phyloP scores from a whole-genome alignment of 192 early-diverging fungal genomes.

The Polychytrium aggregatum region DNA sequence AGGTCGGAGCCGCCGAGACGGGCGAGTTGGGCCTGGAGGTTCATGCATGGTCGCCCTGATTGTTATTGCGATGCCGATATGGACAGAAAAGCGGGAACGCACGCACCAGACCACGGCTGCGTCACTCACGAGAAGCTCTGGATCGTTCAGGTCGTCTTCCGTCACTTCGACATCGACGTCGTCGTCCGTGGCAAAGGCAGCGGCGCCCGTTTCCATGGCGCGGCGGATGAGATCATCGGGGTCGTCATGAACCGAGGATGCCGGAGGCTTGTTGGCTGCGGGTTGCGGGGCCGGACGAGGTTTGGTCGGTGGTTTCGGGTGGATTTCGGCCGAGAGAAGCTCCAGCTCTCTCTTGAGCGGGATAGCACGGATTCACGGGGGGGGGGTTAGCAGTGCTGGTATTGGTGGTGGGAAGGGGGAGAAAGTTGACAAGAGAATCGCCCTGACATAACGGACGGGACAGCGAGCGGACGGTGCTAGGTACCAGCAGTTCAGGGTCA shows the following conservation, averaged over 20 bases:
- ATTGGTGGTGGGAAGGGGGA: background rate
- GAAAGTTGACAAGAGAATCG: background rate
- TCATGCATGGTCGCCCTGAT: background rate
- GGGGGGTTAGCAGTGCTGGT: background rate
- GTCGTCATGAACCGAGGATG: background rate
- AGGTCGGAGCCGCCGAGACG: background rate
- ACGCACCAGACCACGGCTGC: background rate
- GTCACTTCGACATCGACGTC: constrained; percentile 54
- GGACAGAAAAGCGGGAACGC: too few species aligned
- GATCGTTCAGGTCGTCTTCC: constrained; percentile 68
- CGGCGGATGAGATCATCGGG: too few species aligned
- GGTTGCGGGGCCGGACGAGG: background rate
- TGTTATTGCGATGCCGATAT: background rate
- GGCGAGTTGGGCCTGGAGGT: background rate
- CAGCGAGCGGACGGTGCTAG: background rate
- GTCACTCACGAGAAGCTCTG: constrained; percentile 42
- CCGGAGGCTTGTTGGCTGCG: background rate
- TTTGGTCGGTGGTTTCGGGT: background rate
- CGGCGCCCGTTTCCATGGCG: constrained; percentile 1
- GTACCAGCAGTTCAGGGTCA: constrained; percentile 20
- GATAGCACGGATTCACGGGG: background rate
- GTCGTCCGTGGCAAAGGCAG: constrained; percentile 7
- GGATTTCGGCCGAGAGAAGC: background rate
- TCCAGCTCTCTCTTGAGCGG: background rate
- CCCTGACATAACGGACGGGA: background rate